A percentile compares a stretch with the other conserved stretches of the same genome.
phyloP scores from a whole-genome alignment of 1,139 yeast species.

The Suhomyces guaymorum region DNA sequence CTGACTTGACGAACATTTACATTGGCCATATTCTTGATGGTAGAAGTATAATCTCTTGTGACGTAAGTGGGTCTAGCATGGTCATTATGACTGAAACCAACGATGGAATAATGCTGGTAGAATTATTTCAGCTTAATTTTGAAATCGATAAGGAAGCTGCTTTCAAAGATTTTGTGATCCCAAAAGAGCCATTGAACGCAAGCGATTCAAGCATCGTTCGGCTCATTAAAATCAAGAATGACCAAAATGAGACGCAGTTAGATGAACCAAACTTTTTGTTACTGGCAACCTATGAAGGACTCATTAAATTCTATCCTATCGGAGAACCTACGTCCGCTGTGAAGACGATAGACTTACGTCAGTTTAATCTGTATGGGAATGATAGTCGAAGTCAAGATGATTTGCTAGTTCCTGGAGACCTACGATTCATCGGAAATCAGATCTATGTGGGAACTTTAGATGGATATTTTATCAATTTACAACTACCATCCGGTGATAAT shows the following conservation, averaged over 20 bases:
- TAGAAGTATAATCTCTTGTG: slow-evolving; percentile 7
- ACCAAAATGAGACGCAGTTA: too few relatives aligned
- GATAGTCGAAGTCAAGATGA: slow-evolving; percentile 3
- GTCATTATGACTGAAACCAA: slow-evolving; percentile 14
- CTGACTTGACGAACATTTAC: slow-evolving; percentile 13
- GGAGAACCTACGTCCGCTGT: background rate
- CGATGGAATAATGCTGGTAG: slow-evolving; percentile 4
- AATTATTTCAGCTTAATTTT: slow-evolving; percentile 8
- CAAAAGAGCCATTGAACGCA: slow-evolving; percentile 2
- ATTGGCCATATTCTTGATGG: slow-evolving; percentile 1
- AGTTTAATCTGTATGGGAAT: slow-evolving; percentile 10
- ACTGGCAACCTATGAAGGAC: slow-evolving; percentile 14
- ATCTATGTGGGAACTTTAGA: slow-evolving; percentile 22
- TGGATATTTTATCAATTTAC: slow-evolving; percentile 18
- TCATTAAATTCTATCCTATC: slow-evolving; percentile 1
- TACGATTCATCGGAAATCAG: slow-evolving; percentile 3
- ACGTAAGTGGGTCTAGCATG: slow-evolving; percentile 6
- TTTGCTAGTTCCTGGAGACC: slow-evolving; percentile 13
- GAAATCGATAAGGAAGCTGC: slow-evolving; percentile 1
- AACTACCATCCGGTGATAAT: background rate
- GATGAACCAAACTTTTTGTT: slow-evolving; percentile 2
- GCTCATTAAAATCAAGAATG: background rate
- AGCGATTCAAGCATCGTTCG: slow-evolving; percentile 13
- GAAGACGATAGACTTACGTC: slow-evolving; percentile 5
- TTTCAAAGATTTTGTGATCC: slow-evolving; percentile 8